Conservation (phyloP, 2,329 filamentous ascomycete genomes). For the Botryotinia calthae region DNA sequence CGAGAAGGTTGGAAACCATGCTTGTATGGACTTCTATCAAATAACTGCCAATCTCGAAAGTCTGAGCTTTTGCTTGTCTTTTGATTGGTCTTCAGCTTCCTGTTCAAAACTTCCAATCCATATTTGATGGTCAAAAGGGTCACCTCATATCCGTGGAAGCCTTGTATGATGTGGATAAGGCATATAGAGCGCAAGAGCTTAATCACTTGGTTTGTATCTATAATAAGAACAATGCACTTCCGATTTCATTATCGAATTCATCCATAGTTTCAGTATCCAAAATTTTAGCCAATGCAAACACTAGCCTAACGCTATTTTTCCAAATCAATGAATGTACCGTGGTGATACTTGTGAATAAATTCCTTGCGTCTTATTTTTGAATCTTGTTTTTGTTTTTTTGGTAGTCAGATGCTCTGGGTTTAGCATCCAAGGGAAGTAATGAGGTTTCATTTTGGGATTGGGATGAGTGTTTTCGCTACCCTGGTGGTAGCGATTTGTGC, state of each 20-base stretch:
- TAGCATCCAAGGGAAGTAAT: slow-evolving; percentile 27
- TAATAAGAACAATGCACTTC: not conserved
- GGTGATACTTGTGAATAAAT: not conserved
- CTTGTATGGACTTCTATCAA: not conserved
- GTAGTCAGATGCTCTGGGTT: slow-evolving; percentile 29
- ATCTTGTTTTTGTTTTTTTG: not conserved
- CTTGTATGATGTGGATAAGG: not conserved
- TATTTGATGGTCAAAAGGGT: not conserved
- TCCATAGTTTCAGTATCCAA: not conserved
- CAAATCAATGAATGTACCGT: not conserved
- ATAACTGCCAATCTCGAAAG: not conserved
- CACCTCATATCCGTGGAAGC: not conserved
- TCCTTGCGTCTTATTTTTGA: not conserved
- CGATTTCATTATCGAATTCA: not conserved
- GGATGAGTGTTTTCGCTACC: not conserved
- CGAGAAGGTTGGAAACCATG: not conserved
- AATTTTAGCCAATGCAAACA: not conserved
- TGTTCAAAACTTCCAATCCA: not conserved
- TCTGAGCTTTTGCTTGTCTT: not conserved
- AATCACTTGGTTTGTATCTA: not conserved
- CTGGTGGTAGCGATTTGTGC: not conserved
- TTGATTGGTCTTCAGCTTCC: not conserved
- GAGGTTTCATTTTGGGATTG: not conserved
- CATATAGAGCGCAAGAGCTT: not conserved
- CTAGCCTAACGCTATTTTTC: not conserved